Conservation (phyloP, 345 rosid genomes). For the Populus davidiana region DNA sequence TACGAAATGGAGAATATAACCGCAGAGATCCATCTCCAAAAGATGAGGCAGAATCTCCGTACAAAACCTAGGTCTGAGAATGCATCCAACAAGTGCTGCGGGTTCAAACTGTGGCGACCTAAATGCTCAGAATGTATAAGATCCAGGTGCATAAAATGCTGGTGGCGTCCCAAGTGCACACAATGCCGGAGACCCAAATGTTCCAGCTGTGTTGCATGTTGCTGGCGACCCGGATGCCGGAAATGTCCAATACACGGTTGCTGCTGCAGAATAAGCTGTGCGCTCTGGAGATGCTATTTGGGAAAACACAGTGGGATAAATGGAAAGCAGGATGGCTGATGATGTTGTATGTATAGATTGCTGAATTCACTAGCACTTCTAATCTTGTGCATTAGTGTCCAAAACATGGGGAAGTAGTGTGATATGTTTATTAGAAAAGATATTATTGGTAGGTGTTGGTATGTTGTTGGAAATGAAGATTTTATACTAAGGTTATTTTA, state of each 20-base stretch:
- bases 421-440: conserved; percentile 6
- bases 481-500: too few relatives aligned
- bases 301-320: conserved; percentile 21
- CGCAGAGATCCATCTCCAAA: conserved; percentile 64
- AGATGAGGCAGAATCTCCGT: conserved; percentile 55
- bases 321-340: conserved; percentile 33
- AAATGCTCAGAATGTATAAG: conserved; percentile 39
- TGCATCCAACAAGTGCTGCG: conserved; percentile 40
- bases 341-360: conserved; percentile 44
- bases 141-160: conserved; percentile 30
- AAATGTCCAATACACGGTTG: conserved; percentile 19
- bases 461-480: conserved; percentile 14
- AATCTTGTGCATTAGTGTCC: conserved; percentile 27
- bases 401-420: conserved; percentile 26
- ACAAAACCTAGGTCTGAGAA: conserved; percentile 35
- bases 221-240: background rate
- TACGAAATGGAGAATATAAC: conserved; percentile 87
- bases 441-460: conserved; percentile 15
- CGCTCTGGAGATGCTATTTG: conserved; percentile 42
- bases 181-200: conserved; percentile 47
- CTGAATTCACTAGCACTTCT: conserved; percentile 31
- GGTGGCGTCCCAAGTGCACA: conserved; percentile 35
- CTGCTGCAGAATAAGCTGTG: conserved; percentile 23
- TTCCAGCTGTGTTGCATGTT: conserved; percentile 30
- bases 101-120: conserved; percentile 40